Percentiles rank a stretch among this genome's conserved stretches.
These are phyloP conservation scores for Moesziomyces globuligerus DNA, from an alignment of 1,284 basidiomycete genomes.

Conservation along the genomic window DNA sequence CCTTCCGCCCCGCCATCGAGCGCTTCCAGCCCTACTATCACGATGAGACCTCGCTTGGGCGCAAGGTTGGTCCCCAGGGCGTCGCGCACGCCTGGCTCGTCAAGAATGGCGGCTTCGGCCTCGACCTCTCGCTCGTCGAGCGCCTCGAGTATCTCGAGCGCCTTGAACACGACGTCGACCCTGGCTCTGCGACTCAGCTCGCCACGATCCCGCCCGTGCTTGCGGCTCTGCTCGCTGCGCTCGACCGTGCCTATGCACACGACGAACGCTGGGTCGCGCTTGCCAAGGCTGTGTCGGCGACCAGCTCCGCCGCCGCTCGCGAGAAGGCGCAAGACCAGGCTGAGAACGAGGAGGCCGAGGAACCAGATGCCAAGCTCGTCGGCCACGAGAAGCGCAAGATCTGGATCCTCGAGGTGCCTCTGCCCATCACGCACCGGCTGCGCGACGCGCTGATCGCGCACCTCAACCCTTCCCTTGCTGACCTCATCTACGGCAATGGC, in stretches of 20 bases:
- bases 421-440: conserved; percentile 81
- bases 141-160: conserved; percentile 49
- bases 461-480: conserved; percentile 40
- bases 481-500: conserved; percentile 30
- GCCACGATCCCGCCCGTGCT: conserved; percentile 77
- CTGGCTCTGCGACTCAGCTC: conserved; percentile 19
- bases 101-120: conserved; percentile 62
- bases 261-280: conserved; percentile 66
- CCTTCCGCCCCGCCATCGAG: conserved; percentile 58
- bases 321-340: conserved; percentile 1
- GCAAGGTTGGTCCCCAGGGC: conserved; percentile 28
- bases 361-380: conserved; percentile 11
- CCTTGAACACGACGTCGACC: conserved; percentile 27
- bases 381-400: conserved; percentile 80
- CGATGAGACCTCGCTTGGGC: conserved; percentile 55
- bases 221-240: conserved; percentile 74
- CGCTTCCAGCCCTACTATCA: conserved; percentile 66
- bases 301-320: background rate
- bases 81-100: conserved; percentile 33
- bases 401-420: conserved; percentile 84
- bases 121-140: conserved; percentile 54
- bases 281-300: conserved; percentile 8
- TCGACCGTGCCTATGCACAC: conserved; percentile 76
- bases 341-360: conserved; percentile 1
- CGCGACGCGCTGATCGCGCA: conserved; percentile 78